Evolutionary conservation across 192 early-diverging fungal genomes (phyloP).

Genomic region (Coemansia sp.): DNA sequence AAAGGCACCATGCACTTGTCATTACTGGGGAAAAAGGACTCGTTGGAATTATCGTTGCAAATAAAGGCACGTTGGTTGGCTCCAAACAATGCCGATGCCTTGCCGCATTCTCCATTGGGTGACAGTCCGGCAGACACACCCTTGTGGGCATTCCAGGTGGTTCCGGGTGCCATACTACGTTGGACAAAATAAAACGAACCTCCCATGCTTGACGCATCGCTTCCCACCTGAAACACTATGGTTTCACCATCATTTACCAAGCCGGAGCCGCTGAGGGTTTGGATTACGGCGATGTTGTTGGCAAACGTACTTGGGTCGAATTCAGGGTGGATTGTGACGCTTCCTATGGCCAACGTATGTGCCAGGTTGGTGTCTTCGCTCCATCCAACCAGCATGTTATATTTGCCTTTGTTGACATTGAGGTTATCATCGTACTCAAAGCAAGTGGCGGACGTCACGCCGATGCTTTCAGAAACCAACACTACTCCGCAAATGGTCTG

Average conservation of each 20-base stretch:
- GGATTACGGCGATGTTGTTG: conserved; percentile 24
- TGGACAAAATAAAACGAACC: conserved; percentile 12
- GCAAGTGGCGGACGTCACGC: conserved; percentile 8
- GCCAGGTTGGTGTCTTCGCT: too few species aligned
- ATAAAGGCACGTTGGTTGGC: conserved; percentile 7
- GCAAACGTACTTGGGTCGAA: conserved; percentile 21
- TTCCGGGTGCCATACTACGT: background rate
- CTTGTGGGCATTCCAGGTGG: conserved; percentile 1
- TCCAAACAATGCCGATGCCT: background rate
- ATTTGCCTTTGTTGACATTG: background rate
- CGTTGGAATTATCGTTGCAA: conserved; percentile 8
- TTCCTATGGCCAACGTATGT: too few species aligned
- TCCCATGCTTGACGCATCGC: too few species aligned
- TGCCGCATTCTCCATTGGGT: background rate
- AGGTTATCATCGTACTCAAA: background rate
- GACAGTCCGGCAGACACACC: background rate
- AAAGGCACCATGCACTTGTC: conserved; percentile 13
- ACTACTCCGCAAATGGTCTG: conserved; percentile 11
- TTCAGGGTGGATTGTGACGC: background rate
- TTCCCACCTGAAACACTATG: too few species aligned
- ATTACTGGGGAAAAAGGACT: background rate
- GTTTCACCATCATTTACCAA: background rate
- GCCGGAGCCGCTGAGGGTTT: too few species aligned
- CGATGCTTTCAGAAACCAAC: background rate
- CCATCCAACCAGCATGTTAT: background rate